Evolutionary conservation across 768 basidiomycete genomes (phyloP), one percentile per base, ranked within the genome.

Genomic region (Ephemerocybe angulata): DNA sequence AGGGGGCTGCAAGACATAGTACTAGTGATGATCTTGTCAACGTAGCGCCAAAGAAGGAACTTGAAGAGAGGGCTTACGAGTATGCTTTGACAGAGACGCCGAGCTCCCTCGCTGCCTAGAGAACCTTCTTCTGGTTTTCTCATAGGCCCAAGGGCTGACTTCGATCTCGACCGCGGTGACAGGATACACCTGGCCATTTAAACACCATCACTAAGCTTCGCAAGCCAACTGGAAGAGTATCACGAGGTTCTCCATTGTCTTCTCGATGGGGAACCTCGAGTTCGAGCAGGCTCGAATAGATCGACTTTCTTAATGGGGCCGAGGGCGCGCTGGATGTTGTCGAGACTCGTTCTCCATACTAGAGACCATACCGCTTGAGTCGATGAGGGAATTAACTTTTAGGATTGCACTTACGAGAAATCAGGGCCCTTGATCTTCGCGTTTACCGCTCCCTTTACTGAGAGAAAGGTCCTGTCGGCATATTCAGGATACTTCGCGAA

Each of bases 141-240:
- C 81, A 48, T 82, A 83, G 1, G 78, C 73, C 76, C 82, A 86
- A 2, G 81, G 76, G 60, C 82, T 85, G 40, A 85, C 69, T 65
- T 89, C 88, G 49, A 87, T 85, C 64, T 89, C 86, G 8, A 84
- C 81, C 12, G 79, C 72, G 13, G 80, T 73, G 55, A 87, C 76
- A 1, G 80, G 82, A 41, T 78, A 72, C 10, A 85, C 70, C 79
- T 84, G n/a, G n/a, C n/a, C n/a, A n/a, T n/a, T n/a, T n/a, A n/a
- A n/a, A n/a, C n/a, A n/a, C n/a, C n/a, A n/a, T n/a, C n/a, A n/a
- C n/a, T n/a, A n/a, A n/a, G n/a, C n/a, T n/a, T n/a, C n/a, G n/a
- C n/a, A n/a, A n/a, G n/a, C n/a, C n/a, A n/a, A n/a, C n/a, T n/a
- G n/a, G n/a, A n/a, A n/a, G n/a, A n/a, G n/a, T n/a, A n/a, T n/a